phyloP scores from a whole-genome alignment of 1,139 yeast species.

The Blastobotrys proliferans region DNA sequence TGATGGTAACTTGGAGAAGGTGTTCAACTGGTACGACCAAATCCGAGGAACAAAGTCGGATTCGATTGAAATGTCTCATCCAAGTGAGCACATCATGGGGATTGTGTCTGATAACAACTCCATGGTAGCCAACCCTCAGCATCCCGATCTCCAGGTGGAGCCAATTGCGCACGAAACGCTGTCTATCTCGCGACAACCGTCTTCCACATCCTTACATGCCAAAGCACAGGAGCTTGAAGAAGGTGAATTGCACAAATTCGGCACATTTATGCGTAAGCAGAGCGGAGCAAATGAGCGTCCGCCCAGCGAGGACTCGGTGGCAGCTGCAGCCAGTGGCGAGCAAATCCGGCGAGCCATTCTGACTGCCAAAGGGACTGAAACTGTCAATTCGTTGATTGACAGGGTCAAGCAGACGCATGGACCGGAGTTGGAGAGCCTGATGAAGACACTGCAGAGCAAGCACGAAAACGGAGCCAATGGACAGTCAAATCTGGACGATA shows the following conservation, averaged over 20 bases:
- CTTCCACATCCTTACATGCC: conserved; percentile 34
- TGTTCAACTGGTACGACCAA: conserved; percentile 26
- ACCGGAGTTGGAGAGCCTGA: conserved; percentile 21
- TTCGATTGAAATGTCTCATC: conserved; percentile 1
- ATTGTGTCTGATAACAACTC: not conserved
- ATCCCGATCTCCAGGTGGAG: conserved; percentile 26
- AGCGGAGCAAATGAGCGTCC: conserved; percentile 3
- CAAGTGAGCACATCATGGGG: conserved; percentile 6
- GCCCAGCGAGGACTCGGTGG: not conserved
- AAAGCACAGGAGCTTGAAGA: conserved; percentile 83
- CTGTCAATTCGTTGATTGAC: conserved; percentile 65
- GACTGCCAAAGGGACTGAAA: conserved; percentile 66
- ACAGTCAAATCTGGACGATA: conserved; percentile 9
- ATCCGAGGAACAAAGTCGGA: not conserved
- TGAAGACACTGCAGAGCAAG: conserved; percentile 5
- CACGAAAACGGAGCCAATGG: not conserved
- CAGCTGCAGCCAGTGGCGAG: conserved; percentile 45
- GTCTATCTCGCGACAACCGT: conserved; percentile 23
- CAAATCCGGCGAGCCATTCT: conserved; percentile 74
- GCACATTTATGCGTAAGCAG: conserved; percentile 34
- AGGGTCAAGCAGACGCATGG: conserved; percentile 41
- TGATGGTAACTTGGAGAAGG: conserved; percentile 33
- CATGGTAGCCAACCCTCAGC: conserved; percentile 10
- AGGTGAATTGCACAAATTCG: conserved; percentile 86
- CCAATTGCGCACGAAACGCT: conserved; percentile 17